phyloP scores from a whole-genome alignment of 768 basidiomycete genomes.

The Panaeolus papilionaceus region DNA sequence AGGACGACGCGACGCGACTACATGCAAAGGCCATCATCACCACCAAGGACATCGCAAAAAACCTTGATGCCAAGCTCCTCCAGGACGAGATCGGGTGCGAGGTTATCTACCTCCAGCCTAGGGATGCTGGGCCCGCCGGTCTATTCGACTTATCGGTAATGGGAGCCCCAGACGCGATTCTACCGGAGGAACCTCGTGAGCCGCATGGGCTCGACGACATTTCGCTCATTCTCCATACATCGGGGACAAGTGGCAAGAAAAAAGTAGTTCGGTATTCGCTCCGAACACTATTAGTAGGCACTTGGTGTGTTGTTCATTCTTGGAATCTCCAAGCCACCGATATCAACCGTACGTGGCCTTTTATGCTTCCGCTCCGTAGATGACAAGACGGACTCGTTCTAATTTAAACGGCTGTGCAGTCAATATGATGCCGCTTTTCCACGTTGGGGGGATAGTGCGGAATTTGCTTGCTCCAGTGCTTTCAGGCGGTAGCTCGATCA shows the following conservation, averaged over 20 bases:
- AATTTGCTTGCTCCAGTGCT: slow-evolving; percentile 63
- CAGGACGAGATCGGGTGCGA: slow-evolving; percentile 44
- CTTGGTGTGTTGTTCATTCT: slow-evolving; percentile 48
- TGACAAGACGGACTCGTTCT: slow-evolving; percentile 4
- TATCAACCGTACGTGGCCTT: slow-evolving; percentile 49
- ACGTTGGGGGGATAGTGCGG: slow-evolving; percentile 65
- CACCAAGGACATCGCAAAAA: slow-evolving; percentile 44
- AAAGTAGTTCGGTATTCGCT: slow-evolving; percentile 55
- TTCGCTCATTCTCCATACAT: slow-evolving; percentile 63
- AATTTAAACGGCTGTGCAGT: slow-evolving; percentile 31
- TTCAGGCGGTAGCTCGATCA: slow-evolving; percentile 59
- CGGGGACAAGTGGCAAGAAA: slow-evolving; percentile 63
- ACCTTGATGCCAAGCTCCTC: slow-evolving; percentile 41
- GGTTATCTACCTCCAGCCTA: slow-evolving; percentile 42
- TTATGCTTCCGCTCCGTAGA: slow-evolving; percentile 5
- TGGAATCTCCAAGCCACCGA: slow-evolving; percentile 46
- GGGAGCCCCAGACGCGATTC: slow-evolving; percentile 22
- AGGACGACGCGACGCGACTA: slow-evolving; percentile 47
- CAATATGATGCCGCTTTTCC: slow-evolving; percentile 63
- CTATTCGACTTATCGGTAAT: slow-evolving; percentile 46
- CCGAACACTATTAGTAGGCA: slow-evolving; percentile 48
- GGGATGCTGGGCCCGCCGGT: slow-evolving; percentile 41
- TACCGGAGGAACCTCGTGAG: slow-evolving; percentile 31
- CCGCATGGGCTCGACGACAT: slow-evolving; percentile 49
- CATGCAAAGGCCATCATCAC: slow-evolving; percentile 47